Evolutionary conservation across 768 basidiomycete genomes (phyloP).

Genomic region (Pisolithus microcarpus): DNA sequence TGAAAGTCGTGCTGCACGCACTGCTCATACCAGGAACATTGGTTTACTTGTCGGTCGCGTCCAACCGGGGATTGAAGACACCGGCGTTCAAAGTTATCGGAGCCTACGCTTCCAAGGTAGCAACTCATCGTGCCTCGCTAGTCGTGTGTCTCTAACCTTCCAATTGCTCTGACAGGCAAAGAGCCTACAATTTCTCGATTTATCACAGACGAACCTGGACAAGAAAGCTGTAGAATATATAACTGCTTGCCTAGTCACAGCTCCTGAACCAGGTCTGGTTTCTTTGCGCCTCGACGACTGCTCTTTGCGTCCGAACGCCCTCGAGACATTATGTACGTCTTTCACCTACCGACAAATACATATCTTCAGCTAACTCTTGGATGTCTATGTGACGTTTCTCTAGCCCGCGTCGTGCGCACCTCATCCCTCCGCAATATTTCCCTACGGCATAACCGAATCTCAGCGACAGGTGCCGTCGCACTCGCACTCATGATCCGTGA

Average conservation of each 20-base stretch:
- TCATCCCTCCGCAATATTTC: constrained; percentile 86
- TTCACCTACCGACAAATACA: background rate
- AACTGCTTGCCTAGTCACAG: constrained; percentile 51
- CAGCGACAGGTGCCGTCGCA: constrained; percentile 78
- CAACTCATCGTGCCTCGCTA: background rate
- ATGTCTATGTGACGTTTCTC: background rate
- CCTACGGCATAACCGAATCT: constrained; percentile 82
- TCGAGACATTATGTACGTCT: constrained; percentile 74
- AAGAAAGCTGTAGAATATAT: constrained; percentile 81
- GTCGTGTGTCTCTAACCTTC: background rate
- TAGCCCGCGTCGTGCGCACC: constrained; percentile 76
- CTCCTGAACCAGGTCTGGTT: constrained; percentile 42
- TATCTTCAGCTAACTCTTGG: background rate
- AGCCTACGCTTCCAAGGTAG: constrained; percentile 69
- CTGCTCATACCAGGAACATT: constrained; percentile 78
- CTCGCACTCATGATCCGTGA: constrained; percentile 95
- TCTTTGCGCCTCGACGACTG: constrained; percentile 90
- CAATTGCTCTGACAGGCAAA: constrained; percentile 46
- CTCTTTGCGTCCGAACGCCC: constrained; percentile 56
- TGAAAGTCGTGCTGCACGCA: constrained; percentile 88
- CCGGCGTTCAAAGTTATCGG: constrained; percentile 74
- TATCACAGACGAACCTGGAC: constrained; percentile 82
- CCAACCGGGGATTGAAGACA: constrained; percentile 74
- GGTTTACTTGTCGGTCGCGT: constrained; percentile 78
- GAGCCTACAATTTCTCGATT: constrained; percentile 76